Evolutionary conservation across 2,329 filamentous ascomycete genomes (phyloP).

Genomic region (Cadophora gregata): DNA sequence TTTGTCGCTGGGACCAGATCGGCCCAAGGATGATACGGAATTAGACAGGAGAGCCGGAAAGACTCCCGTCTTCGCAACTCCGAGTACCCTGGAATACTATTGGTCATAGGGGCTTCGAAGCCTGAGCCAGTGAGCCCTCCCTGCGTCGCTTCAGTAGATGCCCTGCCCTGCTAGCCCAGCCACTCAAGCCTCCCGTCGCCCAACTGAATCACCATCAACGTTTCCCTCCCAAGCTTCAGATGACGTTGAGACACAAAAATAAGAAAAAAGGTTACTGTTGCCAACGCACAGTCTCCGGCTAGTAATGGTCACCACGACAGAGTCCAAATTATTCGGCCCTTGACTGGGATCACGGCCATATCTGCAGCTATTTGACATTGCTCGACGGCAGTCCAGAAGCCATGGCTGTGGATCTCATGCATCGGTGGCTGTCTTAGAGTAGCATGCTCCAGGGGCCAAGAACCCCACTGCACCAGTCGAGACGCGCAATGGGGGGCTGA

Average conservation of each 20-base stretch:
- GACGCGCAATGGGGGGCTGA: slow-evolving; percentile 27
- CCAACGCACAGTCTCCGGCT: background rate
- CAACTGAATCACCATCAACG: background rate
- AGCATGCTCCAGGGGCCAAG: background rate
- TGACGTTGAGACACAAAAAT: slow-evolving; percentile 6
- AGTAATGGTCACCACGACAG: background rate
- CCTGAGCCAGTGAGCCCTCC: background rate
- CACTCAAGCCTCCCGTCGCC: background rate
- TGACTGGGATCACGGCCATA: background rate
- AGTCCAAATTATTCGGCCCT: background rate
- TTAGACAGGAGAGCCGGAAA: background rate
- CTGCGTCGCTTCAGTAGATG: background rate
- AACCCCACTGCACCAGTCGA: slow-evolving; percentile 9
- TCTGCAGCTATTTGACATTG: background rate
- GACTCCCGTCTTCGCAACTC: no score
- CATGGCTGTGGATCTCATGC: slow-evolving; percentile 19
- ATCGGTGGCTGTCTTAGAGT: slow-evolving; percentile 24
- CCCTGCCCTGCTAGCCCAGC: background rate
- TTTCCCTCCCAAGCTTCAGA: background rate
- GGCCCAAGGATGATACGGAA: slow-evolving; percentile 23
- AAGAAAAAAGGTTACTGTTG: background rate
- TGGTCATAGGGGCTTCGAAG: slow-evolving; percentile 4
- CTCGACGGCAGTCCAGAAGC: slow-evolving; percentile 8
- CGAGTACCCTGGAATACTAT: background rate
- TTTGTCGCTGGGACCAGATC: slow-evolving; percentile 16